These are phyloP conservation scores for Xylaria palmicola DNA, from an alignment of 495 filamentous ascomycete genomes.

Conservation along the genomic window DNA sequence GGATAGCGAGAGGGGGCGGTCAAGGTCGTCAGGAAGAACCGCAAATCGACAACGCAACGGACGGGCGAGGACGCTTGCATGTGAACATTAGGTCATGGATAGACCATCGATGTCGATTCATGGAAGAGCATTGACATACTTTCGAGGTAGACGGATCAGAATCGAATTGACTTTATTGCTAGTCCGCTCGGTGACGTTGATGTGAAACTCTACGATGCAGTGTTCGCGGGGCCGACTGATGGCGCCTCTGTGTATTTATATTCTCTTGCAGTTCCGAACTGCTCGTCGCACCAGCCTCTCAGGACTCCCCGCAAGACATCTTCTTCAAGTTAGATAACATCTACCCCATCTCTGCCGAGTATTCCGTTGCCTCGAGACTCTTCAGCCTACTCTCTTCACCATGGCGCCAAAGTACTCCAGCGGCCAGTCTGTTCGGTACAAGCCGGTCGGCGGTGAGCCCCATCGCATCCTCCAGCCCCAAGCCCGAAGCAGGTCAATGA, in stretches of 20 bases:
- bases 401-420: slow-evolving; percentile 25
- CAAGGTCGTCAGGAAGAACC: not conserved
- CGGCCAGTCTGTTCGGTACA: slow-evolving; percentile 40
- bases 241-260: not conserved
- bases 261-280: not conserved
- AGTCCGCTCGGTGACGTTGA: slow-evolving; percentile 9
- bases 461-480: not conserved
- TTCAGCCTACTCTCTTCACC: not conserved
- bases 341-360: not conserved
- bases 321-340: not conserved
- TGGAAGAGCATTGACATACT: not conserved
- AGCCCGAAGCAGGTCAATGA: not conserved
- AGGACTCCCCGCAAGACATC: not conserved
- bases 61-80: not conserved
- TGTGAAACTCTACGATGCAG: not conserved
- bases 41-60: not conserved
- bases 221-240: not conserved
- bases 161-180: not conserved
- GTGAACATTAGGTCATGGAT: slow-evolving; percentile 11
- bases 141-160: not conserved
- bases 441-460: slow-evolving; percentile 39
- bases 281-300: not conserved
- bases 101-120: not conserved
- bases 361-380: not conserved
- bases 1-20: not conserved